Conservation (phyloP, 2,329 filamentous ascomycete species). For the Botrytis squamosa region DNA sequence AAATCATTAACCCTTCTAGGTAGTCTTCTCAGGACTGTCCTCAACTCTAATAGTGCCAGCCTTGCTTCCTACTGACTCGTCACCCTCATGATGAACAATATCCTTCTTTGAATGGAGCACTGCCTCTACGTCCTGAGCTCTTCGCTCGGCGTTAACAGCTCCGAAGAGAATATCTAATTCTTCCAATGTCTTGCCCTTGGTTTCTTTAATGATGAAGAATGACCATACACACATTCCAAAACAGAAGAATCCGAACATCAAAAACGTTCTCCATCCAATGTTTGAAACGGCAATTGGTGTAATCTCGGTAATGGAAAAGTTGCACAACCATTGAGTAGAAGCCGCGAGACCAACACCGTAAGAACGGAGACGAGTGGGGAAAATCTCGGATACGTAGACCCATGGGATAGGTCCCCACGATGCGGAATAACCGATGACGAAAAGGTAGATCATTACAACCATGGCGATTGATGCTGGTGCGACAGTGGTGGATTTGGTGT, state of each 20-base stretch:
- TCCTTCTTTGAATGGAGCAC: conserved; percentile 23
- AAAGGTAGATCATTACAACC: conserved; percentile 36
- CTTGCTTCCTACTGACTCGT: conserved; percentile 7
- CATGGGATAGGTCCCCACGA: conserved; percentile 54
- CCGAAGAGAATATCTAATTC: conserved; percentile 44
- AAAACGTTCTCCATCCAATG: conserved; percentile 48
- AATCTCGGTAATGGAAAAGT: conserved; percentile 50
- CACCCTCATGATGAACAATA: conserved; percentile 10
- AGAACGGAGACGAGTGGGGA: conserved; percentile 47
- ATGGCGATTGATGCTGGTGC: conserved; percentile 45
- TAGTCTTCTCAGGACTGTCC: neutral
- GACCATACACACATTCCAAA: conserved; percentile 45
- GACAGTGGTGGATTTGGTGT: conserved; percentile 32
- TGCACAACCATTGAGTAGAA: conserved; percentile 70
- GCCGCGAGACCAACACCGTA: conserved; percentile 64
- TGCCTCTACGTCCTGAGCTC: conserved; percentile 24
- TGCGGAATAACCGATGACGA: conserved; percentile 47
- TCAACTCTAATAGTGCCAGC: conserved; percentile 5
- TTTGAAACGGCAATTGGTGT: conserved; percentile 51
- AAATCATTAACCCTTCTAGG: conserved; percentile 1
- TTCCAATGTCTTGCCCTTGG: conserved; percentile 65
- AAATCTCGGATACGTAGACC: conserved; percentile 53
- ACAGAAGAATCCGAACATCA: conserved; percentile 49
- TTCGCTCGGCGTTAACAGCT: conserved; percentile 13
- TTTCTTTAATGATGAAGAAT: conserved; percentile 62